Evolutionary conservation across 1,284 basidiomycete species (phyloP), one percentile per base, ranked within the genome.

Genomic region (Pterulicium gracile): DNA sequence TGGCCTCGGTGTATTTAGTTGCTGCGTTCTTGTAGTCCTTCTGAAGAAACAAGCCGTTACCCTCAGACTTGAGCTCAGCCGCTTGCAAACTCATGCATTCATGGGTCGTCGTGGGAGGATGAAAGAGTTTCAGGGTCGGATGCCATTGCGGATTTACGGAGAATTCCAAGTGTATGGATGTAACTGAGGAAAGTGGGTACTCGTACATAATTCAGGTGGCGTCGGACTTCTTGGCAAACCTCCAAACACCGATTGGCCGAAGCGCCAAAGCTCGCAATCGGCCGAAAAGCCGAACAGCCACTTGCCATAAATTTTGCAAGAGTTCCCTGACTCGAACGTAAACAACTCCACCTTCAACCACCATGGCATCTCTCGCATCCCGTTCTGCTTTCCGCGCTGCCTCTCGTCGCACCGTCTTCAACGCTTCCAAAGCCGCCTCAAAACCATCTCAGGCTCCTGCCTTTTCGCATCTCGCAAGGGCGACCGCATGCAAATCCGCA

Each of bases 381-480:
- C 79, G 79, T 60, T 73, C 80, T 59, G 71, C 72, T 51, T 61
- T 80, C 52, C 80, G 82, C 57, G 66, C 73, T 55, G 76, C 72
- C 44, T 68, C 77, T 45, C 77, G 81, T 58, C 73, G 77, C 60
- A 62, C 67, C 49, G 63, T 73, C 19, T 51, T 63, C 32, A 72
- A 62, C 56, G 60, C 64, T 42, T 61, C 69, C 21, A 70, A 75
- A 58, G 62, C 66, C 46, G 84, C 79, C n/a, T 78, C 81, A 39
- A 88, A 84, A 68, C 88, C 88, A 41, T 65, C 87, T 51, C 72
- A 89, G 48, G 73, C 83, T 43, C 74, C 12, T 18, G 77, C 53
- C 68, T 69, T 10, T 58, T 68, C 23, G 59, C 60, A 23, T 56
- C 67, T 32, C 27, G 27, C 27, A 10, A 32, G n/a, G 27, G 27